phyloP scores from a whole-genome alignment of 2,329 filamentous ascomycete species.

The Arachnomyces sp. region DNA sequence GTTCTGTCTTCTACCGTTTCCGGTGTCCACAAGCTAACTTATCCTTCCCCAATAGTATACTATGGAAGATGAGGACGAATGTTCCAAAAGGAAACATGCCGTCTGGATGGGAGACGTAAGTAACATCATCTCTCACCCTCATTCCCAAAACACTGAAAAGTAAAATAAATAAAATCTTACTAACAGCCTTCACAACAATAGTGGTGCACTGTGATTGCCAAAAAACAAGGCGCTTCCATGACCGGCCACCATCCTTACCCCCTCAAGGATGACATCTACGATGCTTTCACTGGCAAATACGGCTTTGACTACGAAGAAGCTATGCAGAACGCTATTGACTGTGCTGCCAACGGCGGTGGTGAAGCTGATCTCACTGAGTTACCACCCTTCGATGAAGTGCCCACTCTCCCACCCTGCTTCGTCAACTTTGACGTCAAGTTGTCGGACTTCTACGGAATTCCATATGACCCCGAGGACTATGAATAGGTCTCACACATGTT shows the following conservation, averaged over 20 bases:
- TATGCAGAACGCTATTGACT: conserved; percentile 4
- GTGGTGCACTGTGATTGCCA: conserved; percentile 1
- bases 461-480: not conserved
- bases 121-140: not conserved
- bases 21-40: not conserved
- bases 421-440: conserved; percentile 1
- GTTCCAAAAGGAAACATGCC: not conserved
- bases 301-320: conserved; percentile 3
- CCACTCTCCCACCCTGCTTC: conserved; percentile 2
- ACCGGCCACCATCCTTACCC: not conserved
- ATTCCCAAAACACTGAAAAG: not conserved
- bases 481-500: too few relatives aligned
- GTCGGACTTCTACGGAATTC: not conserved
- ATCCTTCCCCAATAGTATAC: not conserved
- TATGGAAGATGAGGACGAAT: conserved; percentile 1
- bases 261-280: not conserved
- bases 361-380: not conserved
- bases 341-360: conserved; percentile 1
- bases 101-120: conserved; percentile 4
- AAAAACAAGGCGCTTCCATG: not conserved
- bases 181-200: not conserved
- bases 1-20: too few relatives aligned
- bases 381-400: not conserved
- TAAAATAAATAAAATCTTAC: too few relatives aligned
- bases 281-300: not conserved